Evolutionary conservation across 2,329 filamentous ascomycete species (phyloP).

Genomic region (Colletotrichum neosansevieriae): DNA sequence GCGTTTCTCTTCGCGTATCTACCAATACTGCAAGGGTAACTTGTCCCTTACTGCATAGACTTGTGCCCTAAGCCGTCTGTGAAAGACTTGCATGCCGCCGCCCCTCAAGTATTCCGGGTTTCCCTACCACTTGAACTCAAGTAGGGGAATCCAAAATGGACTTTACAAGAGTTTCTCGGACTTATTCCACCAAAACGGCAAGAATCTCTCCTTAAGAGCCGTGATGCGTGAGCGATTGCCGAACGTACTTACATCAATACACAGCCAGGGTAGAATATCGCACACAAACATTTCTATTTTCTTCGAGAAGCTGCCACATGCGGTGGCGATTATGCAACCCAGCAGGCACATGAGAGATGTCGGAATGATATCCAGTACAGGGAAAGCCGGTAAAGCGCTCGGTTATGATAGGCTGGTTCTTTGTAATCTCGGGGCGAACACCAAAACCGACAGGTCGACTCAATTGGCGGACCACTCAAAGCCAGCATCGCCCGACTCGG

Average conservation of each 20-base stretch:
- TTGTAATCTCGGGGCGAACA: too few relatives aligned
- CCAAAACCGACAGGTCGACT: too few relatives aligned
- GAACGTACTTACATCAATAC: neutral
- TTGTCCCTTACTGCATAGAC: accelerated
- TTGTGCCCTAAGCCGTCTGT: neutral
- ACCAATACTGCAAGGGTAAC: neutral
- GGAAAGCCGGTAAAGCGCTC: too few relatives aligned
- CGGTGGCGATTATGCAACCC: too few relatives aligned
- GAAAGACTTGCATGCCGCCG: neutral
- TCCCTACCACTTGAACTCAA: neutral
- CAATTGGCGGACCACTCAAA: too few relatives aligned
- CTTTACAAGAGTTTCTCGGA: neutral
- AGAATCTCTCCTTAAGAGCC: accelerated
- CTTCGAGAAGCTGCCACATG: too few relatives aligned
- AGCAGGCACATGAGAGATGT: too few relatives aligned
- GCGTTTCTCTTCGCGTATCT: neutral
- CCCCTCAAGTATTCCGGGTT: too few relatives aligned
- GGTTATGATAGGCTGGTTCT: too few relatives aligned
- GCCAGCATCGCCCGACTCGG: too few relatives aligned
- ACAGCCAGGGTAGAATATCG: neutral
- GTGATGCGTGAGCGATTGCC: neutral
- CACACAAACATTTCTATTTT: too few relatives aligned
- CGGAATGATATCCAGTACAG: too few relatives aligned
- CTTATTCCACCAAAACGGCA: neutral
- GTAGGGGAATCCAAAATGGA: neutral